phyloP scores from a whole-genome alignment of 306 rosid genomes.

The Trifolium repens region DNA sequence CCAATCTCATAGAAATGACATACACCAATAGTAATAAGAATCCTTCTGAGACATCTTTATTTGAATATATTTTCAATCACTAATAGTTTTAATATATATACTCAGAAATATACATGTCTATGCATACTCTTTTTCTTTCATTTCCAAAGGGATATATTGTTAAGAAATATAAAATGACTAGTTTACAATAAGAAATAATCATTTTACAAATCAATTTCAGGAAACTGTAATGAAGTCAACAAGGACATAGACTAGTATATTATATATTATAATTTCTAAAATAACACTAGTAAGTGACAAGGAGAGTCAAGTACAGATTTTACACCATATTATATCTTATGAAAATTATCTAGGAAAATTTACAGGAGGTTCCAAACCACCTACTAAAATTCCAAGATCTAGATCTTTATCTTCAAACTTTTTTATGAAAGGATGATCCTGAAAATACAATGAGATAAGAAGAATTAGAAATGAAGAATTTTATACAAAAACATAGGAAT shows the following conservation, averaged over 20 bases:
- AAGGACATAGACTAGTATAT: slow-evolving; percentile 28
- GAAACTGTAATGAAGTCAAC: slow-evolving; percentile 30
- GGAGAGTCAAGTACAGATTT: slow-evolving; percentile 43
- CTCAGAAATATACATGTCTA: too few species aligned
- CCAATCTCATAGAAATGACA: too few species aligned
- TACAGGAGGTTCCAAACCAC: slow-evolving; percentile 92
- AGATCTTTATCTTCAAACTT: slow-evolving; percentile 96
- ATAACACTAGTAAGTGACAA: slow-evolving; percentile 36
- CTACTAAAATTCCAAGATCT: slow-evolving; percentile 86
- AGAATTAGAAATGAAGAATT: slow-evolving; percentile 22
- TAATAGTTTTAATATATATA: too few species aligned
- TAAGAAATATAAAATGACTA: not conserved
- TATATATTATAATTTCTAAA: slow-evolving; percentile 11
- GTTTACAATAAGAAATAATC: slow-evolving; percentile 39
- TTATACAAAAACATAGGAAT: not conserved
- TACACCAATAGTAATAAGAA: too few species aligned
- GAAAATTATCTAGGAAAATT: slow-evolving; percentile 70
- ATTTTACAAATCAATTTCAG: slow-evolving; percentile 41
- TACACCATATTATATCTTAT: slow-evolving; percentile 40
- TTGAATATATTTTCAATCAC: too few species aligned
- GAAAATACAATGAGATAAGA: slow-evolving; percentile 43
- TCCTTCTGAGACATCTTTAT: too few species aligned
- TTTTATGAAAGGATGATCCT: slow-evolving; percentile 93
- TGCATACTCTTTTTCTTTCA: too few species aligned
- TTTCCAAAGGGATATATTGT: not conserved